A percentile compares a stretch with the other conserved stretches of the same genome.
These are phyloP conservation scores for Beta macrorhiza DNA, from an alignment of 179 eudicot genomes.

Conservation along the genomic window DNA sequence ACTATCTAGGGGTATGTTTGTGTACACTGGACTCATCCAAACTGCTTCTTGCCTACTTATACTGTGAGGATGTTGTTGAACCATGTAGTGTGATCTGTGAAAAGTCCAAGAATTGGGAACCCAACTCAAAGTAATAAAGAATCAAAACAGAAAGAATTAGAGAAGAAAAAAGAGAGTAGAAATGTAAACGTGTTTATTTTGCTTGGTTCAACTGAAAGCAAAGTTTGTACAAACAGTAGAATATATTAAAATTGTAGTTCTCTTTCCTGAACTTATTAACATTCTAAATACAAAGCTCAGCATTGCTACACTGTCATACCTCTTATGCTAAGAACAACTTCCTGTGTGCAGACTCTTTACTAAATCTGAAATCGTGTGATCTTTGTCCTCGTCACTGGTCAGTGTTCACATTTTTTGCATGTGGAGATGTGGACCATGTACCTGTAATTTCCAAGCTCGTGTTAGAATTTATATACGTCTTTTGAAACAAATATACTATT, in stretches of 20 bases:
- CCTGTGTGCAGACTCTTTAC: slow-evolving; percentile 4
- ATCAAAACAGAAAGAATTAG: neutral
- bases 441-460: slow-evolving; percentile 20
- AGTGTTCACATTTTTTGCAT: neutral
- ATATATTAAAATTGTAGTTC: neutral
- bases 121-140: neutral
- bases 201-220: neutral
- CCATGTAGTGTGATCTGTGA: neutral
- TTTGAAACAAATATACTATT: neutral
- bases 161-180: neutral
- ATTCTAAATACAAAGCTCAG: slow-evolving; percentile 24
- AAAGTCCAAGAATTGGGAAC: neutral
- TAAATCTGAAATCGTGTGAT: neutral
- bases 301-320: slow-evolving; percentile 26
- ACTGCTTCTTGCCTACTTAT: neutral
- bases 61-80: neutral
- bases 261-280: slow-evolving; percentile 8
- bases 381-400: slow-evolving; percentile 12
- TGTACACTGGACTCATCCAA: neutral
- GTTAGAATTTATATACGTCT: neutral
- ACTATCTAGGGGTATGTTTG: neutral
- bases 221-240: slow-evolving; percentile 9
- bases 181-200: neutral
- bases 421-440: neutral
- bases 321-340: slow-evolving; percentile 19